phyloP scores from a whole-genome alignment of 1,139 yeast species.

The Petasospora rhodanensis region DNA sequence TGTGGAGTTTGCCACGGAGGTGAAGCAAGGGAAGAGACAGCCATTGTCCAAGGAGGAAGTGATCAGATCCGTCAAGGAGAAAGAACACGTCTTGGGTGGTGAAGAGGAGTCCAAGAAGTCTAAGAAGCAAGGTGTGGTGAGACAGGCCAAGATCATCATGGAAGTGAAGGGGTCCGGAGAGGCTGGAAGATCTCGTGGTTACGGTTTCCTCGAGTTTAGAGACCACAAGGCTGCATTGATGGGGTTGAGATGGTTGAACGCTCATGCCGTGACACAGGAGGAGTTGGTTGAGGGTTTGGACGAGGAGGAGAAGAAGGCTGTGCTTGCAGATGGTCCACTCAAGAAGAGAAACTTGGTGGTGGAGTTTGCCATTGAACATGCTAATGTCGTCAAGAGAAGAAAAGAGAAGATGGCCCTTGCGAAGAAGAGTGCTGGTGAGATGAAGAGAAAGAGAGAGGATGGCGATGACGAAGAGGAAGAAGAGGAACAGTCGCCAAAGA shows the following conservation, averaged over 20 bases:
- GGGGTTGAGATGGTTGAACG: constrained; percentile 97
- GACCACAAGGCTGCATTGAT: constrained; percentile 91
- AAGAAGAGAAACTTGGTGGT: constrained; percentile 77
- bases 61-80: constrained; percentile 68
- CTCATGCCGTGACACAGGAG: constrained; percentile 71
- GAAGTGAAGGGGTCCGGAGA: constrained; percentile 89
- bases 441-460: constrained; percentile 31
- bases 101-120: constrained; percentile 55
- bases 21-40: constrained; percentile 67
- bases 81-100: constrained; percentile 38
- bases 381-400: constrained; percentile 88
- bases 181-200: constrained; percentile 90
- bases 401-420: constrained; percentile 58
- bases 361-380: constrained; percentile 95
- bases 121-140: constrained; percentile 82
- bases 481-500: constrained; percentile 24
- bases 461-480: constrained; percentile 26
- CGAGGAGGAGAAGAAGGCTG: constrained; percentile 60
- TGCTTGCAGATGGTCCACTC: constrained; percentile 44
- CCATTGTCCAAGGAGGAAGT: constrained; percentile 88
- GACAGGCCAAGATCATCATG: constrained; percentile 87
- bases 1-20: constrained; percentile 94
- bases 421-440: constrained; percentile 33
- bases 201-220: constrained; percentile 90
- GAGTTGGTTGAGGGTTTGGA: constrained; percentile 70